Percentiles rank a stretch among this genome's conserved stretches.
Conservation (phyloP, 1,284 basidiomycete genomes). For the Fomitopsis palustris region DNA sequence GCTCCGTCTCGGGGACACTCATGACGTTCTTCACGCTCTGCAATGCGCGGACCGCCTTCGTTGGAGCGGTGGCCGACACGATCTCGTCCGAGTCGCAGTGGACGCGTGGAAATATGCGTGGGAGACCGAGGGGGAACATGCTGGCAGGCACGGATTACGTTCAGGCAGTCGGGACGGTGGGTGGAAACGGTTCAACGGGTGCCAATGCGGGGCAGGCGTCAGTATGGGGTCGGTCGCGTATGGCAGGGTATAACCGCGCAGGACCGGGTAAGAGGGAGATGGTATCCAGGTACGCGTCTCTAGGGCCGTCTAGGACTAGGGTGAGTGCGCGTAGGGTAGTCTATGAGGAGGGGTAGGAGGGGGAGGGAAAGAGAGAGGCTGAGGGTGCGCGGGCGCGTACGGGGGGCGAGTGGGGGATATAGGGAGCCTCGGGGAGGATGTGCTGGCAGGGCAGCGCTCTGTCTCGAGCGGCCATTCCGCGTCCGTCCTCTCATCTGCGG, state of each 20-base stretch:
- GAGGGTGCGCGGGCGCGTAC: constrained; percentile 3
- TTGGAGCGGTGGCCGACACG: constrained; percentile 21
- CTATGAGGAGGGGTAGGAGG: constrained; percentile 6
- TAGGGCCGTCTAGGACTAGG: constrained; percentile 12
- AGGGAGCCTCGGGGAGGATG: constrained; percentile 13
- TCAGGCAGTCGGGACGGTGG: neutral
- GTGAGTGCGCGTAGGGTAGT: constrained; percentile 20
- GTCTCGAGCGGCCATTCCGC: neutral
- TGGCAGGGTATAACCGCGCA: constrained; percentile 11
- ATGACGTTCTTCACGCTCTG: constrained; percentile 65
- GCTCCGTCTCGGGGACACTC: constrained; percentile 74
- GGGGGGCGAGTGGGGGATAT: neutral
- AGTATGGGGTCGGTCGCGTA: constrained; percentile 9
- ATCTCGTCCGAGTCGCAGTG: constrained; percentile 42
- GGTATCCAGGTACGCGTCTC: neutral
- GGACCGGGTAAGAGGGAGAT: constrained; percentile 6
- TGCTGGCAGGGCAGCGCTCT: constrained; percentile 15
- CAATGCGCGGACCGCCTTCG: constrained; percentile 46
- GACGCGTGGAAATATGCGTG: constrained; percentile 42
- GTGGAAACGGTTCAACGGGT: neutral
- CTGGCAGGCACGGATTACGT: neutral
- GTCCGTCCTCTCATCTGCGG: constrained; percentile 7
- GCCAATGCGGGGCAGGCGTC: neutral
- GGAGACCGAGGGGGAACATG: constrained; percentile 29
- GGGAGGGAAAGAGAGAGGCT: constrained; percentile 4